Evolutionary conservation across 1,284 basidiomycete species (phyloP).

Genomic region (Ceratobasidium papillatum): DNA sequence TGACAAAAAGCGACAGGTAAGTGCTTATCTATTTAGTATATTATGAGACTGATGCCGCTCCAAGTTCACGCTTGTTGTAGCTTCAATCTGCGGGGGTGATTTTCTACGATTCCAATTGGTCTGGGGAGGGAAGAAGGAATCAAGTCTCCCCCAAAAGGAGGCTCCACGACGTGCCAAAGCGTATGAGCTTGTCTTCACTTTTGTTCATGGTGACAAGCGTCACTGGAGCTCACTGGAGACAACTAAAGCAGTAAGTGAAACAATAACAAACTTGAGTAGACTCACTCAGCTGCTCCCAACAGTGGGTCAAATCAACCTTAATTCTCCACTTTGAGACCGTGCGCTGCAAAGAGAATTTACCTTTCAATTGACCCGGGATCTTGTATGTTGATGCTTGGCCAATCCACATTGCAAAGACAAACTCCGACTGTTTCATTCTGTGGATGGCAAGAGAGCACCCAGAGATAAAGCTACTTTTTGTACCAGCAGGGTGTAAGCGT

Average conservation of each 20-base stretch:
- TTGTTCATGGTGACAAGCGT: conserved; percentile 4
- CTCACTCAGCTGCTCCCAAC: too few species aligned
- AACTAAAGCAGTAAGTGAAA: conserved; percentile 14
- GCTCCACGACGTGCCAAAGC: not conserved
- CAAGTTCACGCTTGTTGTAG: conserved; percentile 10
- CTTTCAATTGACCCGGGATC: not conserved
- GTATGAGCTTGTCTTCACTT: not conserved
- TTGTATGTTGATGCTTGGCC: conserved; percentile 14
- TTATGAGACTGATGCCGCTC: not conserved
- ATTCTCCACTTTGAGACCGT: not conserved
- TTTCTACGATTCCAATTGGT: conserved; percentile 15
- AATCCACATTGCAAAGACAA: conserved; percentile 7
- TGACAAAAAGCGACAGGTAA: conserved; percentile 12
- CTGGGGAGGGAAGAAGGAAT: conserved; percentile 8
- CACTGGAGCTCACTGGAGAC: conserved; percentile 18
- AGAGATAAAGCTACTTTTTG: not conserved
- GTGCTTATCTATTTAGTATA: not conserved
- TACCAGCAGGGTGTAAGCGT: conserved; percentile 18
- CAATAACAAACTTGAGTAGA: too few species aligned
- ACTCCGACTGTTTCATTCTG: conserved; percentile 1
- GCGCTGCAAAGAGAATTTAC: not conserved
- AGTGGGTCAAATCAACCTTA: conserved; percentile 6
- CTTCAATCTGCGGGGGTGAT: conserved; percentile 5
- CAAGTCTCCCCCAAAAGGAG: not conserved
- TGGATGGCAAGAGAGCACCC: conserved; percentile 5